Base-by-base conservation (phyloP, 768 basidiomycete genomes). In the Boletus reticulatus region DNA sequence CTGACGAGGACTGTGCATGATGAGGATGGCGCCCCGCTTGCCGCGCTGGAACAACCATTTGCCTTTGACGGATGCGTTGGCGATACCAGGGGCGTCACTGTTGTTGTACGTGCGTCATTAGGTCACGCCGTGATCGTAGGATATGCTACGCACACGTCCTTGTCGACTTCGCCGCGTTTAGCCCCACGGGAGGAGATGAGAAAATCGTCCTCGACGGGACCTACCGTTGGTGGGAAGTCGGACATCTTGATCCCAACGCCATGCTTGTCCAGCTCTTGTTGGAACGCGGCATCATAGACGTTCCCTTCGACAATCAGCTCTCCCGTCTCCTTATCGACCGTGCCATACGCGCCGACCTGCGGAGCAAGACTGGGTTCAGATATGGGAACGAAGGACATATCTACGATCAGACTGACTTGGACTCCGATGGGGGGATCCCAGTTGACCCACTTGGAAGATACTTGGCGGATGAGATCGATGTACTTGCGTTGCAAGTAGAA, bases 341-440 rank as follows among this genome's bases (percentile, higher is more conserved):
- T 61, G 20, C 75, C 74, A 52, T 73, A 76, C n/a, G 70, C 51
- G 27, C 74, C 74, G 13, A 75, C 71, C 74, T 75, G 45, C 10
- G 10, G 14, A 43, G 10, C 42, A 22, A 44, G 47, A 46, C 3
- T 20, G 2, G 4, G 43, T 31, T 62, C 19, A 56, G 37, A 31
- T 13, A 20, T 29, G 22, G 6, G 13, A 37, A 46, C 43, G 29
- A 19, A 34, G 5, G 19, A 22, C 6, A 46, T 36, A 4, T 38
- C 4, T 5, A n/a, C 0, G 31, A 39, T 14, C 43, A 50, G 19
- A 59, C 66, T 27, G 39, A 72, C 73, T 50, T 57, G 48, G 48
- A 72, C 58, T 24, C 51, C 50, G 32, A 59, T 59, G 10, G 65
- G 66, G 0, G 73, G 72, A 41, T 75, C 71, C 73, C 74, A 75